A percentile compares a stretch with the other conserved stretches of the same genome.
These are phyloP conservation scores for Fusarium brevicatenulatum DNA, from an alignment of 2,329 filamentous ascomycete species.

Conservation along the genomic window DNA sequence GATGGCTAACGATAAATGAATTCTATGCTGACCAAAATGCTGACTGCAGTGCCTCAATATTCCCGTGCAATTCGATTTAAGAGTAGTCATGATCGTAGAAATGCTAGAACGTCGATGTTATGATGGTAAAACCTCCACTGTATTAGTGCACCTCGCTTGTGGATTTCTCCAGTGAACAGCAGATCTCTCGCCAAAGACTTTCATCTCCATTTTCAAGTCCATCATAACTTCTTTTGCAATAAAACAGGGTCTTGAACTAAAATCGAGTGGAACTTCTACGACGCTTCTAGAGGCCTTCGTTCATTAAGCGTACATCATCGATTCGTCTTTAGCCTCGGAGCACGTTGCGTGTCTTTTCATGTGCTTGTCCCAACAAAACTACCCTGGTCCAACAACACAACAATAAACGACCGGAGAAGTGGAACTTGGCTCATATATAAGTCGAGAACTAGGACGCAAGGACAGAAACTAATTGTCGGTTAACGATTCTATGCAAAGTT, in stretches of 20 bases:
- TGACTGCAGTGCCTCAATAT: slow-evolving; percentile 15
- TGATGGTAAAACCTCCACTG: slow-evolving; percentile 15
- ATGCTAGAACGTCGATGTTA: neutral
- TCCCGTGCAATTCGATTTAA: neutral
- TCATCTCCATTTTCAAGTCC: neutral
- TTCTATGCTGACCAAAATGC: slow-evolving; percentile 37
- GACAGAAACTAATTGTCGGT: neutral
- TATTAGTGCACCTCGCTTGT: slow-evolving; percentile 26
- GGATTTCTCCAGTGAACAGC: slow-evolving; percentile 5
- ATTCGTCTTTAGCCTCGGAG: slow-evolving; percentile 40
- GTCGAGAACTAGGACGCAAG: neutral
- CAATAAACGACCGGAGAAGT: slow-evolving; percentile 23
- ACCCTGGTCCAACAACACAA: slow-evolving; percentile 38
- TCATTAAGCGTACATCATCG: neutral
- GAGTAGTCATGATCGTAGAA: neutral
- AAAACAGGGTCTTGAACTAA: slow-evolving; percentile 20
- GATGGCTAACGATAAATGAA: slow-evolving; percentile 45
- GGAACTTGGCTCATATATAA: slow-evolving; percentile 29
- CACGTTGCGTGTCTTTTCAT: slow-evolving; percentile 39
- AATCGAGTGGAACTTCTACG: slow-evolving; percentile 31
- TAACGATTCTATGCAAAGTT: neutral
- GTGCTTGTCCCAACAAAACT: slow-evolving; percentile 48
- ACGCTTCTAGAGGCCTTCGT: slow-evolving; percentile 24
- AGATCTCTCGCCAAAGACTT: neutral
- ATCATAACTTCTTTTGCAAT: neutral